phyloP scores from a whole-genome alignment of 2,329 filamentous ascomycete species.

The Tolypocladium amazonense region DNA sequence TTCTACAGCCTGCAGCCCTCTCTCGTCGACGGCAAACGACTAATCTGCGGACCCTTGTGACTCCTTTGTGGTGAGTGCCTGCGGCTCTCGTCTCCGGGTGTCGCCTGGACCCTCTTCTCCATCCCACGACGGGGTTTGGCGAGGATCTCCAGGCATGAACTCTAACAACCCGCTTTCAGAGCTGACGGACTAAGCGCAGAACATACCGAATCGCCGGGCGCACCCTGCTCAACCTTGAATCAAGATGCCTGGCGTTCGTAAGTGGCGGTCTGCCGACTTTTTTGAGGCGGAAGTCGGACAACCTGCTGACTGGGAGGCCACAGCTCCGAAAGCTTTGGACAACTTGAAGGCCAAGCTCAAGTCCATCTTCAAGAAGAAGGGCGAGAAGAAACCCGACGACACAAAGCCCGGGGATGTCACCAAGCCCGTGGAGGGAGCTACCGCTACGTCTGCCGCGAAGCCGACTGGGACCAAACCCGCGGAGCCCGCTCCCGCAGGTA shows the following conservation, averaged over 20 bases:
- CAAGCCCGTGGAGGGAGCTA: constrained; percentile 14
- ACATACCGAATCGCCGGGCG: background rate
- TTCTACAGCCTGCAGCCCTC: background rate
- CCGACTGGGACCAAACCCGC: constrained; percentile 24
- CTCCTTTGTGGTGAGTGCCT: background rate
- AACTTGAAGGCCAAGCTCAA: constrained; percentile 47
- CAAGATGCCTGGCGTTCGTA: constrained; percentile 41
- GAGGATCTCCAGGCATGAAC: background rate
- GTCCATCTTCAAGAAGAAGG: constrained; percentile 38
- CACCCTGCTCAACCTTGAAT: constrained; percentile 11
- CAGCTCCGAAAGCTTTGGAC: constrained; percentile 39
- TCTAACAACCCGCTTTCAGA: background rate
- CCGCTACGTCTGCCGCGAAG: constrained; percentile 16
- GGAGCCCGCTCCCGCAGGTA: constrained; percentile 19
- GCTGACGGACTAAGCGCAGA: background rate
- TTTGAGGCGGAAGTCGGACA: background rate
- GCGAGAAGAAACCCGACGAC: constrained; percentile 16
- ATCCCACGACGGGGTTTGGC: background rate
- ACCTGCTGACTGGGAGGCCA: background rate
- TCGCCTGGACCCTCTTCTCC: background rate
- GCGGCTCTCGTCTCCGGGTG: background rate
- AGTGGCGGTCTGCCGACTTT: constrained; percentile 16
- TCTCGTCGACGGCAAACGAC: background rate
- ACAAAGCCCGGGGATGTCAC: constrained; percentile 13
- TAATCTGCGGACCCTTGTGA: background rate